phyloP scores from a whole-genome alignment of 2,329 filamentous ascomycete species.

The Xylariaceae sp. region DNA sequence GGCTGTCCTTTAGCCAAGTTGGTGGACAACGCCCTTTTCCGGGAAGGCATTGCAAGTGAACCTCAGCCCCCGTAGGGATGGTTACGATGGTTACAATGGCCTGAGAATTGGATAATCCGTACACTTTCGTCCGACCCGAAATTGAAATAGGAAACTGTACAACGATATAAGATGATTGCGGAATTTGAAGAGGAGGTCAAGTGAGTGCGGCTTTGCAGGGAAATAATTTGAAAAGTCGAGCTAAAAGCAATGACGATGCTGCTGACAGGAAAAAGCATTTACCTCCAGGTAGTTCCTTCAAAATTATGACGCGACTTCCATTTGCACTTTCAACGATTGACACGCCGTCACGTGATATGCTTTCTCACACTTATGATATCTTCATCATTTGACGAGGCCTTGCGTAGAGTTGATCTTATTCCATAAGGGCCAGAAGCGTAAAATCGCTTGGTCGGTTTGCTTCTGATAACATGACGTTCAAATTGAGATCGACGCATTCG shows the following conservation, averaged over 20 bases:
- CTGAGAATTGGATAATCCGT: background rate
- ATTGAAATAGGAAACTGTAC: background rate
- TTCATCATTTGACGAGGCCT: too few relatives aligned
- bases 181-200: background rate
- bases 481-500: too few relatives aligned
- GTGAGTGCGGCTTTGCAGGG: too few relatives aligned
- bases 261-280: background rate
- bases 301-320: constrained; percentile 1
- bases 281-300: background rate
- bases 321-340: background rate
- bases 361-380: too few relatives aligned
- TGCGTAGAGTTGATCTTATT: too few relatives aligned
- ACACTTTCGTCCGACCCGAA: background rate
- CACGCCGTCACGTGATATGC: constrained; percentile 20
- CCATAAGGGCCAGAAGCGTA: too few relatives aligned
- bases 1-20: constrained; percentile 16
- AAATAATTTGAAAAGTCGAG: too few relatives aligned
- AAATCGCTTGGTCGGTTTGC: too few relatives aligned
- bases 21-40: constrained; percentile 30
- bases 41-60: constrained; percentile 18
- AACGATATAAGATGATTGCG: background rate
- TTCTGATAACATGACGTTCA: too few relatives aligned
- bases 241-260: background rate
- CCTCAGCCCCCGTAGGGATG: background rate
- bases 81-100: background rate